Conservation (phyloP, 2,329 filamentous ascomycete species). For the Sporothrix inflata region DNA sequence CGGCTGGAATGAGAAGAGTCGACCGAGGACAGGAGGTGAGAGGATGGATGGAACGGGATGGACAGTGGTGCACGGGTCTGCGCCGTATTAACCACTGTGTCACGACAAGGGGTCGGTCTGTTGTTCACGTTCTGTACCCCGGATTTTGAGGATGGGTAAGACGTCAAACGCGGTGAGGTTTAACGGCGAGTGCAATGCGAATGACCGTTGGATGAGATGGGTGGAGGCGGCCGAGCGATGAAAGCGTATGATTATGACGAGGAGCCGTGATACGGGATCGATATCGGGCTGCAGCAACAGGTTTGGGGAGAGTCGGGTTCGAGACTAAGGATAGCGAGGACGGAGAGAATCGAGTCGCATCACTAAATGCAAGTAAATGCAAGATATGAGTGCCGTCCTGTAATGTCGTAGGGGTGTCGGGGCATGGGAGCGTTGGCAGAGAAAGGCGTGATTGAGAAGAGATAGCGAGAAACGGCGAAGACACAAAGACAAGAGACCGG, state of each 20-base stretch:
- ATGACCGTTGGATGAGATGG: neutral
- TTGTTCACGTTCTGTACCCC: neutral
- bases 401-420: neutral
- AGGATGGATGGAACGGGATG: constrained; percentile 1
- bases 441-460: constrained; percentile 23
- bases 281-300: constrained; percentile 24
- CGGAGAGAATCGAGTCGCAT: constrained; percentile 3
- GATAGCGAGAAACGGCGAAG: constrained; percentile 13
- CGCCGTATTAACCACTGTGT: constrained; percentile 3
- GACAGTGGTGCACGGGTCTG: constrained; percentile 23
- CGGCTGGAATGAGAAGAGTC: neutral
- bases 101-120: neutral
- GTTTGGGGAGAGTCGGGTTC: neutral
- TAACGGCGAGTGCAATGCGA: neutral
- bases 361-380: neutral
- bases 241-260: constrained; percentile 15
- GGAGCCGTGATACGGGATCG: constrained; percentile 18
- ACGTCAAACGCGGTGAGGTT: neutral
- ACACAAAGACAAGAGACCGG: neutral
- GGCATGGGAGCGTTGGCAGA: constrained; percentile 5
- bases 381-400: constrained; percentile 5
- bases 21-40: neutral
- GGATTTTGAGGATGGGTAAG: neutral
- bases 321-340: constrained; percentile 22
- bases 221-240: neutral